phyloP scores from a whole-genome alignment of 305 asterid genomes.

The Fraxinus velutina region DNA sequence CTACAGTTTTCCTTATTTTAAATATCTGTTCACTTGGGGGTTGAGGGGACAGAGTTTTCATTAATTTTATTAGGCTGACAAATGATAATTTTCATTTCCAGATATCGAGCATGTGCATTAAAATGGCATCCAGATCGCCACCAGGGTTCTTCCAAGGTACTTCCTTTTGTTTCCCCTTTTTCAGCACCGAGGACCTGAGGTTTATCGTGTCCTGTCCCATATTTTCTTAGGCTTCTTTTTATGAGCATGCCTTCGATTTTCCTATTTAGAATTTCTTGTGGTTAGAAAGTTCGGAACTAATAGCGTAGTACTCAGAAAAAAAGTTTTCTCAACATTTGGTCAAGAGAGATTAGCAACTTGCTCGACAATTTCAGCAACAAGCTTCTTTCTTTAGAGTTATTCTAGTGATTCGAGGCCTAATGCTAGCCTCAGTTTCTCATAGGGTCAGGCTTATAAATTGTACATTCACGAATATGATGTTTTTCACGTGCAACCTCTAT shows the following conservation, averaged over 20 bases:
- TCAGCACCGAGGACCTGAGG: neutral
- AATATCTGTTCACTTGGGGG: neutral
- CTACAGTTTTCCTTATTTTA: neutral
- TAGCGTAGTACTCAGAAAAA: neutral
- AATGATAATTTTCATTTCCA: slow-evolving; percentile 28
- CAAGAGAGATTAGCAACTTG: neutral
- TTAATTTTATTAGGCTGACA: neutral
- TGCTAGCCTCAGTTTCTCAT: neutral
- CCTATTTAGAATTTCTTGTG: slow-evolving; percentile 8
- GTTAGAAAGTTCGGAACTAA: neutral
- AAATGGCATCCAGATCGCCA: slow-evolving; percentile 99
- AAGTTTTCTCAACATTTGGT: neutral
- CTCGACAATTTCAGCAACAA: neutral
- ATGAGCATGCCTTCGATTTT: neutral
- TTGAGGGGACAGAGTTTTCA: neutral
- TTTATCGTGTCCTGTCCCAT: neutral
- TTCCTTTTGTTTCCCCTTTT: neutral
- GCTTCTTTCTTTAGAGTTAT: neutral
- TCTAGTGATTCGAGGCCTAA: neutral
- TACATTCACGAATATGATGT: neutral
- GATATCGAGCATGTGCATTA: slow-evolving; percentile 78
- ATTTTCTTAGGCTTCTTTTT: neutral
- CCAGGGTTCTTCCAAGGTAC: slow-evolving; percentile 80
- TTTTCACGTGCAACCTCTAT: neutral
- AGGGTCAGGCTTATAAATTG: neutral